These are phyloP conservation scores for Diaporthe longicolla DNA, from an alignment of 2,329 filamentous ascomycete genomes.

Conservation along the genomic window DNA sequence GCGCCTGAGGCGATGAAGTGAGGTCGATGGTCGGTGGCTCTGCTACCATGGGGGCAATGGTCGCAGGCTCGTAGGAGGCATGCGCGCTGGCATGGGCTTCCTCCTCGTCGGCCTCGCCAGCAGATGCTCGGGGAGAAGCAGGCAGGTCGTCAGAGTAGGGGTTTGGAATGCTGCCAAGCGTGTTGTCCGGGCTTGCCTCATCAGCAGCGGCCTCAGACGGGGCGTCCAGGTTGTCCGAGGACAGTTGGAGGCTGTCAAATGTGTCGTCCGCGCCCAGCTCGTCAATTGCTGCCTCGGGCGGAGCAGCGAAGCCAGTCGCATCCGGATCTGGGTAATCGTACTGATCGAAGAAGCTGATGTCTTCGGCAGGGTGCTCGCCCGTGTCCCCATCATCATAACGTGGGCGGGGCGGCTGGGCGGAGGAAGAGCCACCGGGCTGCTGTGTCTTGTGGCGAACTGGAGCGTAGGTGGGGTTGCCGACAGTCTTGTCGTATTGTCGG, in stretches of 20 bases:
- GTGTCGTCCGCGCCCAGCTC: no score
- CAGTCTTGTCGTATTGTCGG: not conserved
- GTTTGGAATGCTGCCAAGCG: no score
- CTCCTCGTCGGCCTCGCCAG: not conserved
- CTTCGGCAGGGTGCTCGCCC: not conserved
- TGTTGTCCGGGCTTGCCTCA: no score
- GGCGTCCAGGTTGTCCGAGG: no score
- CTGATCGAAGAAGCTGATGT: not conserved
- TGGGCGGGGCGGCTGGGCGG: not conserved
- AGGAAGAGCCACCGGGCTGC: not conserved
- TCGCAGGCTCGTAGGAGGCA: not conserved
- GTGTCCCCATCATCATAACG: not conserved
- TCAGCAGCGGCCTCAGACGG: no score
- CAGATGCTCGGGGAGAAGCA: no score
- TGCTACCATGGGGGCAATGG: not conserved
- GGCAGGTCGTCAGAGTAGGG: no score
- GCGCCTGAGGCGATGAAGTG: not conserved
- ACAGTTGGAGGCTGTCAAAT: no score
- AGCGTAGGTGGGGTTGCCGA: not conserved
- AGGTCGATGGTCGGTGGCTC: not conserved
- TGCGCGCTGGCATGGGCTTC: not conserved
- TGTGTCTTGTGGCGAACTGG: not conserved
- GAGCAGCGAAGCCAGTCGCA: not conserved
- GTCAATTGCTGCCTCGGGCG: not conserved
- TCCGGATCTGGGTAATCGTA: not conserved